A percentile compares a stretch with the other conserved stretches of the same genome.
These are phyloP conservation scores for Geotrichum australiense DNA, from an alignment of 1,139 yeast species.

Conservation along the genomic window DNA sequence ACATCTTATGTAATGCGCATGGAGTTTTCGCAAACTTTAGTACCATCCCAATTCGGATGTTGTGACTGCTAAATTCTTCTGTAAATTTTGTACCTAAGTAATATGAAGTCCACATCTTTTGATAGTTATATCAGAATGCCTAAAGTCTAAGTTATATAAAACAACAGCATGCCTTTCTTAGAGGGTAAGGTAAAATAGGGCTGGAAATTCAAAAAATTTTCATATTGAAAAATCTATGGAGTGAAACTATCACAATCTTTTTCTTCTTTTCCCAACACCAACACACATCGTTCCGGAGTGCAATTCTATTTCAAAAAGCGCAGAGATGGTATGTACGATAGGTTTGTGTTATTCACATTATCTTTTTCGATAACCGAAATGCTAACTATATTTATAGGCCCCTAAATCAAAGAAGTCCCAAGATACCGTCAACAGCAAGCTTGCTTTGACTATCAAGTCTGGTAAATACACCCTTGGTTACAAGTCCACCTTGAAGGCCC, in stretches of 20 bases:
- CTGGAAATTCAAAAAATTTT: too few relatives aligned
- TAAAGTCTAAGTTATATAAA: too few relatives aligned
- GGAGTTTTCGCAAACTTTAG: too few relatives aligned
- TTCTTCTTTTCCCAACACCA: conserved; percentile 1
- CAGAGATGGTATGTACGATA: conserved; percentile 10
- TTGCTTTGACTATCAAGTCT: conserved; percentile 96
- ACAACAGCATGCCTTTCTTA: too few relatives aligned
- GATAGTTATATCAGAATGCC: too few relatives aligned
- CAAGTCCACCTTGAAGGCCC: conserved; percentile 97
- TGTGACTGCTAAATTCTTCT: too few relatives aligned
- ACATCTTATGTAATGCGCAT: too few relatives aligned
- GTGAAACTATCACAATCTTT: neutral
- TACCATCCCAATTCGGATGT: too few relatives aligned
- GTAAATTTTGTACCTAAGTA: too few relatives aligned
- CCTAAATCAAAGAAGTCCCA: conserved; percentile 84
- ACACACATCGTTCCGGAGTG: conserved; percentile 12
- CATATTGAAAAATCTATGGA: neutral
- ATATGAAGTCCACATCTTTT: too few relatives aligned
- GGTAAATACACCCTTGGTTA: conserved; percentile 99
- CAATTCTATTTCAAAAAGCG: conserved; percentile 7
- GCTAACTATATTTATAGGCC: conserved; percentile 50
- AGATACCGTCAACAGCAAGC: conserved; percentile 97
- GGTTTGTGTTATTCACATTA: neutral
- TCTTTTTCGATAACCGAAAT: neutral
- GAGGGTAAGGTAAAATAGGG: too few relatives aligned